These are phyloP conservation scores for Xerocomus minutiporus DNA, from an alignment of 1,284 basidiomycete genomes.

Conservation along the genomic window DNA sequence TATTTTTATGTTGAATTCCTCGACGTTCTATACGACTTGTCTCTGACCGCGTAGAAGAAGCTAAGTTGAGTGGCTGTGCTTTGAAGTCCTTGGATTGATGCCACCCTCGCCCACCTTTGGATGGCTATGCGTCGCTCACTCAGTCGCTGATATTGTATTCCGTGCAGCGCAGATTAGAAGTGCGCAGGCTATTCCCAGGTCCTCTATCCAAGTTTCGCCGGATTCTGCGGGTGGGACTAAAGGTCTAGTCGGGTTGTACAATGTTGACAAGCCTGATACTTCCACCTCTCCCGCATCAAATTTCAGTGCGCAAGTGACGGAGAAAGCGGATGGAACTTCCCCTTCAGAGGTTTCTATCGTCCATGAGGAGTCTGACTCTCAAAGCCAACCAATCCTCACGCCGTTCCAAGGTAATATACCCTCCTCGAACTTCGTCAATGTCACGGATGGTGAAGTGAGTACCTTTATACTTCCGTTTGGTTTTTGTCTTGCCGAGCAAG, in stretches of 20 bases:
- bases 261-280: not conserved
- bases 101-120: constrained; percentile 65
- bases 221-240: not conserved
- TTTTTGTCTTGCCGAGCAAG: not conserved
- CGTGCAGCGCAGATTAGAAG: constrained; percentile 58
- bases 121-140: constrained; percentile 63
- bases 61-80: constrained; percentile 12
- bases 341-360: not conserved
- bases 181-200: constrained; percentile 36
- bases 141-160: constrained; percentile 53
- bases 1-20: too few relatives aligned
- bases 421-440: not conserved
- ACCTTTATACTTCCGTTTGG: not conserved
- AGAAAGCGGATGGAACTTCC: not conserved
- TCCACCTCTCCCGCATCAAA: not conserved
- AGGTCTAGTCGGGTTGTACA: too few relatives aligned
- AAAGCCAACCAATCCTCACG: not conserved
- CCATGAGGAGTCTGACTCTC: not conserved
- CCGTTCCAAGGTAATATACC: not conserved
- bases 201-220: not conserved
- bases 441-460: constrained; percentile 10
- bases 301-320: not conserved
- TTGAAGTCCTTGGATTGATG: constrained; percentile 36
- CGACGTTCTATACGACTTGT: too few relatives aligned
- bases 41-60: too few relatives aligned